Evolutionary conservation across 129 eudicot species (phyloP), one percentile per base, ranked within the genome.

Genomic region (Centaurea solstitialis): DNA sequence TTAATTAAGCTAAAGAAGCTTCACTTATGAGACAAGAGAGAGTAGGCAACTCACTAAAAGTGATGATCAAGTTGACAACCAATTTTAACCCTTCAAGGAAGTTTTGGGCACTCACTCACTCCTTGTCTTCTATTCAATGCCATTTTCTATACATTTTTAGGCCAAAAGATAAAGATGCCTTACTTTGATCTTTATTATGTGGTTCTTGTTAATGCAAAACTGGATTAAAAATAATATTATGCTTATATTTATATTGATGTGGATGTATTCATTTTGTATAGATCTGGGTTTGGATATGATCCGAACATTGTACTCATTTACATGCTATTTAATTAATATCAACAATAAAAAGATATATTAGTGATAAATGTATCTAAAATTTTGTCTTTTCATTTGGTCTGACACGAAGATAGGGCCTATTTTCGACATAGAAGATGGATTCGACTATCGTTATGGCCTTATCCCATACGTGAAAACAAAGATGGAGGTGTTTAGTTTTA

Each of bases 61-160:
- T 76, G 77, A 39, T 39, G 59, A 76, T 76, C 72, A 82, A 82
- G 59, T 59, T 82, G 85, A 69, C 85, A 76, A 39, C 85, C 77
- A 53, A 68, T 74, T 64, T 72, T 70, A 79, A 79, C 83, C 53
- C 84, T 74, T 78, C 82, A 75, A 83, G 74, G 76, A 86, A 86
- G 80, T 80, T 74, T 80, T 80, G 81, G 89, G 20, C 86, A 86
- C 30, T 26, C 30, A 26, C 30, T 26, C 30, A 26, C 86, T 88
- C 87, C 80, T 85, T 85, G 89, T 88, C 86, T 84, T 87, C 84
- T 80, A 73, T 80, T 83, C 74, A 78, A 80, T 76, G 83, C 87
- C 84, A 73, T 73, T 79, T 69, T 81, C 75, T 76, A 43, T 74
- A 82, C 83, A 88, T 76, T 79, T 79, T 76, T 76, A 41, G 74